Evolutionary conservation across 2,329 filamentous ascomycete species (phyloP).

Genomic region (Pseudogymnoascus pannorum): DNA sequence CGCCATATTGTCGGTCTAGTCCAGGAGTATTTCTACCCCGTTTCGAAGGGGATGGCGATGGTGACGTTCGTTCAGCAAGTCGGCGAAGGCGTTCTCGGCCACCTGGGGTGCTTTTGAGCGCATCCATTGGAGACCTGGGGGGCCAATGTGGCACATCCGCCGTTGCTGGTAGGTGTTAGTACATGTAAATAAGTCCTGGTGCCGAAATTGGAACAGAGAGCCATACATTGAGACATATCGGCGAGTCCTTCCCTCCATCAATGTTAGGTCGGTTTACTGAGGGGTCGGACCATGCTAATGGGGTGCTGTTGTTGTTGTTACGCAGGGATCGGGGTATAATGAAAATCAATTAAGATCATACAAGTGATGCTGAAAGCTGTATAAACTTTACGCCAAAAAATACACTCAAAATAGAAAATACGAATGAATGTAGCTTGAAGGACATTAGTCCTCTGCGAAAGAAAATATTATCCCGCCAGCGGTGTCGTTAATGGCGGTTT

Average conservation of each 20-base stretch:
- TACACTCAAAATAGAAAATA: conserved; percentile 5
- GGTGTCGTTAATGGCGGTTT: background rate
- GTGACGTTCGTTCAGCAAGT: conserved; percentile 57
- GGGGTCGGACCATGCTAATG: conserved; percentile 1
- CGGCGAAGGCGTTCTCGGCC: conserved; percentile 70
- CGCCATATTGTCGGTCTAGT: background rate
- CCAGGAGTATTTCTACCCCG: conserved; percentile 20
- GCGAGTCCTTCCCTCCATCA: conserved; percentile 6
- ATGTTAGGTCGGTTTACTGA: background rate
- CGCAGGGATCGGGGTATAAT: conserved; percentile 6
- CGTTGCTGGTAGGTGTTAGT: conserved; percentile 18
- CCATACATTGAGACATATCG: conserved; percentile 24
- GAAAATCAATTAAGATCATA: conserved; percentile 2
- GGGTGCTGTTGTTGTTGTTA: conserved; percentile 1
- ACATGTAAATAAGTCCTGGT: background rate
- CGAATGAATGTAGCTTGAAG: background rate
- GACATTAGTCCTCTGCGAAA: background rate
- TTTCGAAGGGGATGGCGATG: conserved; percentile 60
- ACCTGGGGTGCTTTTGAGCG: conserved; percentile 60
- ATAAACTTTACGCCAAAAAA: conserved; percentile 4
- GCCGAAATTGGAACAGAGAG: background rate
- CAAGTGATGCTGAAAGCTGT: background rate
- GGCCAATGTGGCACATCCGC: conserved; percentile 52
- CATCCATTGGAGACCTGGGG: conserved; percentile 59
- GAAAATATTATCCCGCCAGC: conserved; percentile 5